These are phyloP conservation scores for Vachellia collinsii DNA, from an alignment of 306 rosid species.

Conservation along the genomic window DNA sequence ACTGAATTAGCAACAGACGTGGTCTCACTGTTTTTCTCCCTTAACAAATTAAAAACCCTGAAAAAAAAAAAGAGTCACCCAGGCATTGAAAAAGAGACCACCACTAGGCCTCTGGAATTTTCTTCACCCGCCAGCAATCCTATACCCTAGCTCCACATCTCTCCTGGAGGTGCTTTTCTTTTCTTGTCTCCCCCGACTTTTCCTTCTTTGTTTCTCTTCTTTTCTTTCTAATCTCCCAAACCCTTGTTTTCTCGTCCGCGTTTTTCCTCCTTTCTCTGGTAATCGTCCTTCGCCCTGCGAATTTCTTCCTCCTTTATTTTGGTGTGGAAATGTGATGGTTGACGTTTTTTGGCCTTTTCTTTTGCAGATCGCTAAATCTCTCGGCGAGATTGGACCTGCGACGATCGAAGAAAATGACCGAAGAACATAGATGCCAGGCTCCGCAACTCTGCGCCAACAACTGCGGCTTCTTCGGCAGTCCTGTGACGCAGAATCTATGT, in stretches of 20 bases:
- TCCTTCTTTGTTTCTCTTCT: background rate
- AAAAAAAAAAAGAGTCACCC: background rate
- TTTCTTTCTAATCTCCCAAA: background rate
- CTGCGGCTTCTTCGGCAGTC: conserved; percentile 84
- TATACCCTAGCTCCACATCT: background rate
- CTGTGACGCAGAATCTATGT: conserved; percentile 67
- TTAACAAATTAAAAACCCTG: too few relatives aligned
- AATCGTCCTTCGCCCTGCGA: background rate
- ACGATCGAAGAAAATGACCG: conserved; percentile 57
- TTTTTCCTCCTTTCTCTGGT: background rate
- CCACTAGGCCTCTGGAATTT: conserved; percentile 35
- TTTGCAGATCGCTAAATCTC: conserved; percentile 7
- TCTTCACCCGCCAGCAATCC: conserved; percentile 45
- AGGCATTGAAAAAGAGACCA: background rate
- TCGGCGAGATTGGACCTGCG: background rate
- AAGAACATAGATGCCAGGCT: conserved; percentile 83
- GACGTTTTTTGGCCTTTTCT: background rate
- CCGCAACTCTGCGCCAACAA: conserved; percentile 74
- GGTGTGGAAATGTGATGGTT: background rate
- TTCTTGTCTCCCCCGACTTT: background rate
- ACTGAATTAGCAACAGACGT: background rate
- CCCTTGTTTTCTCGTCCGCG: background rate
- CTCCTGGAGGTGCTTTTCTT: background rate
- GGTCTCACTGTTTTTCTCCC: conserved; percentile 5
- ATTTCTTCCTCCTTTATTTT: background rate